A percentile compares a stretch with the other conserved stretches of the same genome.
These are phyloP conservation scores for Stenogyne calaminthoides DNA, from an alignment of 305 asterid species.

Conservation along the genomic window DNA sequence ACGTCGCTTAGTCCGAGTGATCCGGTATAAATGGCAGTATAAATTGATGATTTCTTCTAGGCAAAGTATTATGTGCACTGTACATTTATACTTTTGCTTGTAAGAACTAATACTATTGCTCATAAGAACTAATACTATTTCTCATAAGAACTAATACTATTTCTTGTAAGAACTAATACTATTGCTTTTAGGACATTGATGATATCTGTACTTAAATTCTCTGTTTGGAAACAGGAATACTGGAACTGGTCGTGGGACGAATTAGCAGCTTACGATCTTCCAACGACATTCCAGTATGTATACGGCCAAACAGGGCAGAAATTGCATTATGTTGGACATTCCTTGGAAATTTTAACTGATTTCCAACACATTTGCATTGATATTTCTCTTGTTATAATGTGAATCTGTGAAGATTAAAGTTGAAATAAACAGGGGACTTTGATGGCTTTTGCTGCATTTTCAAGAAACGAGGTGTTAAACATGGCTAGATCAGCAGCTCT, in stretches of 20 bases:
- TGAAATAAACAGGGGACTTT: conserved; percentile 67
- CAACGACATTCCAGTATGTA: conserved; percentile 54
- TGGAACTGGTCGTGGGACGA: conserved; percentile 97
- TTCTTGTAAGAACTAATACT: no score
- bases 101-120: no score
- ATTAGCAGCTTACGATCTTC: conserved; percentile 62
- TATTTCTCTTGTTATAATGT: not conserved
- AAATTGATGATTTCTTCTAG: not conserved
- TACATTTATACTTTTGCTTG: no score
- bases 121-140: no score
- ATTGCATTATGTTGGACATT: conserved; percentile 75
- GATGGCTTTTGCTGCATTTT: conserved; percentile 73
- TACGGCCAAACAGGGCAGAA: conserved; percentile 62
- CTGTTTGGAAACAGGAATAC: conserved; percentile 41
- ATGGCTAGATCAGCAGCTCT: conserved; percentile 67
- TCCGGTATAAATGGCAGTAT: conserved; percentile 29
- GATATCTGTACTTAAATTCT: not conserved
- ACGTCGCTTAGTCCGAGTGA: conserved; percentile 47
- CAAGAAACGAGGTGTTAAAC: conserved; percentile 43
- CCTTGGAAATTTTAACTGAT: conserved; percentile 44
- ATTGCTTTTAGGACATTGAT: not conserved
- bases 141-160: no score
- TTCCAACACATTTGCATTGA: not conserved
- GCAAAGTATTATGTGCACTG: no score
- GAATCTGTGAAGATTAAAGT: not conserved